Percentiles rank a stretch among this genome's conserved stretches.
Evolutionary conservation across 2,329 filamentous ascomycete species (phyloP).

Genomic region (Waltergamsia citrina): DNA sequence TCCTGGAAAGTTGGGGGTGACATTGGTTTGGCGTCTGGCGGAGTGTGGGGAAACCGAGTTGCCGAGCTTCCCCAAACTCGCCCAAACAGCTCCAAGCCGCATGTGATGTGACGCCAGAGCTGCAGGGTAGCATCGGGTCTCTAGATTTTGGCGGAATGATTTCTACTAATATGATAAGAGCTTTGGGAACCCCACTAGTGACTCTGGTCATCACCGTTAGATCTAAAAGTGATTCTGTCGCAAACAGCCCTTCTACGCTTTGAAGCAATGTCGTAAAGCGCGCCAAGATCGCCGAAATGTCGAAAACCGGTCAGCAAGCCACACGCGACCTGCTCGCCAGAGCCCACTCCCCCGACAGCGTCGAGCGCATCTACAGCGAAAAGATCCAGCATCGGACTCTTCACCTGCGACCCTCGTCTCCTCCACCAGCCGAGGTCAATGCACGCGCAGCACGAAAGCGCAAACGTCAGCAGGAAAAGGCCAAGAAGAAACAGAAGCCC

Average conservation of each 20-base stretch:
- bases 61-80: not conserved
- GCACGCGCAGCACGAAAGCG: slow-evolving; percentile 48
- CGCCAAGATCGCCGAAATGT: not conserved
- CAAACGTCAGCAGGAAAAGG: slow-evolving; percentile 33
- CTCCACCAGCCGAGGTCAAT: slow-evolving; percentile 42
- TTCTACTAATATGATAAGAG: too few species aligned
- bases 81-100: too few species aligned
- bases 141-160: too few species aligned
- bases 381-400: slow-evolving; percentile 78
- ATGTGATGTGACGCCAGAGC: not conserved
- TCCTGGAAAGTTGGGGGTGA: not conserved
- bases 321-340: slow-evolving; percentile 61
- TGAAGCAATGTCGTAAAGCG: not conserved
- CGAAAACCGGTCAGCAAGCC: slow-evolving; percentile 21
- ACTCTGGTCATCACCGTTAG: too few species aligned
- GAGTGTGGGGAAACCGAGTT: not conserved
- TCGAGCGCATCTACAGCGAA: slow-evolving; percentile 65
- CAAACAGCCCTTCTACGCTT: not conserved
- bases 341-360: slow-evolving; percentile 68
- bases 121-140: too few species aligned
- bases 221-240: too few species aligned
- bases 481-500: slow-evolving; percentile 39
- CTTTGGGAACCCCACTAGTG: too few species aligned
- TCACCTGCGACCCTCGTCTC: slow-evolving; percentile 67
- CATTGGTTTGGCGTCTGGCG: not conserved